Evolutionary conservation across 2,329 filamentous ascomycete species (phyloP), one percentile per base, ranked within the genome.

Genomic region (Lasiodiplodia gonubiensis): DNA sequence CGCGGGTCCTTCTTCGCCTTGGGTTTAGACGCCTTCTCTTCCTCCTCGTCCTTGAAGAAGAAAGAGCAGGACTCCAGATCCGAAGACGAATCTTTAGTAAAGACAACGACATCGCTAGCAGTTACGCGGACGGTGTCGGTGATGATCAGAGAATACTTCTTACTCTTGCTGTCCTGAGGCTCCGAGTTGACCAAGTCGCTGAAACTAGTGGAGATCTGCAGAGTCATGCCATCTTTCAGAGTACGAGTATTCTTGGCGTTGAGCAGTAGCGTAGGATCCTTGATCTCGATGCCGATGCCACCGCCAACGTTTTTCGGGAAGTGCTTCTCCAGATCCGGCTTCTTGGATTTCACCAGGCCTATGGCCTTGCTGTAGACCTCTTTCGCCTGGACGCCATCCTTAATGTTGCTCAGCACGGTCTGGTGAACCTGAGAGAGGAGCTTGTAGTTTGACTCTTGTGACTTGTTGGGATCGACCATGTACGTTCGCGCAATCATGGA

Each of bases 41-140:
- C 88, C 72, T 96, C 92, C 69, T 97, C 93, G 72, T 98, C 94
- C 76, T 97, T 97, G 84, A 99, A 99, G 82, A 97, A 98, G 84
- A 99, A 99, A 0, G 94, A 97, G 48, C 94, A 94, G 4, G 93
- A 93, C 74, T 98, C 95, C 68, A 97, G 88, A 75, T 97, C 94
- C 33, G 92, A 92, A 2, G 94, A 90, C 0, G 94, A 94, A 76
- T 97, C 94, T 68, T 93, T 93, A 21, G 95, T 99, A 81, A 99
- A 98, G 33, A 97, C 89, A 37, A 93, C 90, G 0, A 91, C 87
- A 61, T 97, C 93, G n/a, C 82, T 77, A 39, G 87, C 84, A 12
- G 91, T 92, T 60, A 97, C 93, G 73, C 95, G 92, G 53, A 99
- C 90, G 0, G 96, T 99, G 79, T 99, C 95, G 1, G 92, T 94